phyloP scores from a whole-genome alignment of 2,329 filamentous ascomycete species.

The Scedosporium boydii region DNA sequence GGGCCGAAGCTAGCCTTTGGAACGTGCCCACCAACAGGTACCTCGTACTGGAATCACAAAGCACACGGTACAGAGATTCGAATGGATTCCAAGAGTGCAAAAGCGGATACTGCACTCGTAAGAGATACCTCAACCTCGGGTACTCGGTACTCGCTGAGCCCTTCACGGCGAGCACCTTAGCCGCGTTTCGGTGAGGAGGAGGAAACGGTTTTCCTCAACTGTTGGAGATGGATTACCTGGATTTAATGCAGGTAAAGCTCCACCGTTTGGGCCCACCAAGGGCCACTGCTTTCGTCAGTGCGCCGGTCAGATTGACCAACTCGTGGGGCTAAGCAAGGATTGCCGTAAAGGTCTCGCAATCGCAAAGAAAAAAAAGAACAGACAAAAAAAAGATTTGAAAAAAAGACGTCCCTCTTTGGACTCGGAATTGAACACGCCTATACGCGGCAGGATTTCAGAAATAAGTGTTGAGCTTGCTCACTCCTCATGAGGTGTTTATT shows the following conservation, averaged over 20 bases:
- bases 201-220: neutral
- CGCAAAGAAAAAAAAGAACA: too few relatives aligned
- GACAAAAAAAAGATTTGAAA: too few relatives aligned
- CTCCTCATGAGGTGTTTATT: neutral
- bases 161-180: neutral
- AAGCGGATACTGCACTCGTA: neutral
- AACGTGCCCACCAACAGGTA: neutral
- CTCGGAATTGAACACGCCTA: neutral
- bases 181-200: neutral
- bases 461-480: neutral
- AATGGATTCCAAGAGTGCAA: neutral
- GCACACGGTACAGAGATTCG: too few relatives aligned
- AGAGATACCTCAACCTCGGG: neutral
- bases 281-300: too few relatives aligned
- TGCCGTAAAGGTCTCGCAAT: too few relatives aligned
- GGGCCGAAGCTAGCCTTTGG: neutral
- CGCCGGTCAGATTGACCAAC: too few relatives aligned
- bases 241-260: too few relatives aligned
- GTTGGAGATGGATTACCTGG: too few relatives aligned
- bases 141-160: neutral
- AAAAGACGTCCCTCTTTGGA: too few relatives aligned
- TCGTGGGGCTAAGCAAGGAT: too few relatives aligned
- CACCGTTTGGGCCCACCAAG: too few relatives aligned
- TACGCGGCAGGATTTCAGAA: neutral
- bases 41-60: too few relatives aligned